Percentiles rank a stretch among this genome's conserved stretches.
These are phyloP conservation scores for Yamadazyma diddensiae DNA, from an alignment of 1,139 yeast genomes.

Conservation along the genomic window DNA sequence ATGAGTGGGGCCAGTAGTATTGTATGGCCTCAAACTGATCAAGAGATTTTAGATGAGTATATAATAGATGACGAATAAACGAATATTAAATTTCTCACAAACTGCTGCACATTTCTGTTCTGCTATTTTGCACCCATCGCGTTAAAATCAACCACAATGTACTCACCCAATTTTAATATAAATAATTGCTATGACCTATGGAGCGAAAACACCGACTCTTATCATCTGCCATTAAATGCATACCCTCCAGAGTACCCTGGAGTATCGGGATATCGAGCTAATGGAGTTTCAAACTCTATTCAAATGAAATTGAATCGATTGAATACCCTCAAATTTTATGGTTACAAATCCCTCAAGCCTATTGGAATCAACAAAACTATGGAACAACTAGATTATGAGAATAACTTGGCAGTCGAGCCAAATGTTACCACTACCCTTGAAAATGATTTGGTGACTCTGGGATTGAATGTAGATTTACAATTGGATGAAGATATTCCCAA, in stretches of 20 bases:
- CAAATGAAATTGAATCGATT: constrained; percentile 41
- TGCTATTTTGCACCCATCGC: constrained; percentile 6
- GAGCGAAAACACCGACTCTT: constrained; percentile 14
- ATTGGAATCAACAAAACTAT: constrained; percentile 56
- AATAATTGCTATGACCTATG: constrained; percentile 13
- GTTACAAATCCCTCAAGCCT: constrained; percentile 50
- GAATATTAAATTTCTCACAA: background rate
- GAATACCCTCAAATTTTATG: constrained; percentile 43
- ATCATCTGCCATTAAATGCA: constrained; percentile 54
- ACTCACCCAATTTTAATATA: constrained; percentile 15
- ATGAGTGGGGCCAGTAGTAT: constrained; percentile 45
- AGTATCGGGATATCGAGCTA: constrained; percentile 34
- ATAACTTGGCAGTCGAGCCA: constrained; percentile 6
- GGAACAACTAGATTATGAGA: constrained; percentile 40
- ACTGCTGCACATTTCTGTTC: background rate
- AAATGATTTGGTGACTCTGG: constrained; percentile 7
- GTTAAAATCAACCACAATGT: too few species aligned
- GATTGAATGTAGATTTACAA: constrained; percentile 7
- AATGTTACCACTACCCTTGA: constrained; percentile 8
- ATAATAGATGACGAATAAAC: constrained; percentile 23
- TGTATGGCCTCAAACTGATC: constrained; percentile 50
- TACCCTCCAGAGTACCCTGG: constrained; percentile 54
- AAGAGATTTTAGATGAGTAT: constrained; percentile 48
- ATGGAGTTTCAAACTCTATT: constrained; percentile 24
- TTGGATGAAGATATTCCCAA: constrained; percentile 15